phyloP scores from a whole-genome alignment of 2,329 filamentous ascomycete genomes.

The Phyllosticta citribraziliensis region DNA sequence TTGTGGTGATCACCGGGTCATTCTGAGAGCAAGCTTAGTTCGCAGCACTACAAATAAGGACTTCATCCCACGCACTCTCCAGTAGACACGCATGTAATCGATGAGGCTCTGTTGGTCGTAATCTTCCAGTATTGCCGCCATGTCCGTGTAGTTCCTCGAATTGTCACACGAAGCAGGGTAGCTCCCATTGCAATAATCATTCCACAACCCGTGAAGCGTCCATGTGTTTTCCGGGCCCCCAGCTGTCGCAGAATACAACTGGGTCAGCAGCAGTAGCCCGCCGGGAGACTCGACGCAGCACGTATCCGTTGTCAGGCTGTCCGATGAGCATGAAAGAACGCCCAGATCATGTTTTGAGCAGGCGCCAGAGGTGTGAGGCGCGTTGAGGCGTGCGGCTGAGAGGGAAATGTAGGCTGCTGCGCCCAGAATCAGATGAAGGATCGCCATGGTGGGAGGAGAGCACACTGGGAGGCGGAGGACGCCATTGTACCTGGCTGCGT shows the following conservation, averaged over 20 bases:
- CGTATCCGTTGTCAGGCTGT: conserved; percentile 2
- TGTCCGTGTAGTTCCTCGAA: background rate
- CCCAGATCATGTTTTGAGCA: conserved; percentile 4
- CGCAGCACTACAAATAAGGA: background rate
- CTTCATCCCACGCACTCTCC: conserved; percentile 51
- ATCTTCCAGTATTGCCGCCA: conserved; percentile 38
- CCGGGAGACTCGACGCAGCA: conserved; percentile 9
- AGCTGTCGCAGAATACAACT: conserved; percentile 2
- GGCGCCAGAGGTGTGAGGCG: background rate
- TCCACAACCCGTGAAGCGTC: conserved; percentile 65
- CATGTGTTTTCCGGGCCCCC: conserved; percentile 51
- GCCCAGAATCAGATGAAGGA: conserved; percentile 6
- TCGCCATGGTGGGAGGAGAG: background rate
- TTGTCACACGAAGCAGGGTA: conserved; percentile 45
- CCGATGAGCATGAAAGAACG: conserved; percentile 8
- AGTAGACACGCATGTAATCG: conserved; percentile 58
- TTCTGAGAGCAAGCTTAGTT: background rate
- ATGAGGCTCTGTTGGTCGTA: conserved; percentile 48
- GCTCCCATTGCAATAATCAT: conserved; percentile 54
- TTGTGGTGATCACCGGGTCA: conserved; percentile 6
- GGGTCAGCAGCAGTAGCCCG: conserved; percentile 5
- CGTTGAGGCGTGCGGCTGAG: conserved; percentile 4
- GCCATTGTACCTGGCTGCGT: conserved; percentile 9
- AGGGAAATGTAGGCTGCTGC: conserved; percentile 6
- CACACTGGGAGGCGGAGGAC: background rate